Base-by-base conservation (phyloP, 2,329 filamentous ascomycete genomes). In the Onygenales sp. region DNA sequence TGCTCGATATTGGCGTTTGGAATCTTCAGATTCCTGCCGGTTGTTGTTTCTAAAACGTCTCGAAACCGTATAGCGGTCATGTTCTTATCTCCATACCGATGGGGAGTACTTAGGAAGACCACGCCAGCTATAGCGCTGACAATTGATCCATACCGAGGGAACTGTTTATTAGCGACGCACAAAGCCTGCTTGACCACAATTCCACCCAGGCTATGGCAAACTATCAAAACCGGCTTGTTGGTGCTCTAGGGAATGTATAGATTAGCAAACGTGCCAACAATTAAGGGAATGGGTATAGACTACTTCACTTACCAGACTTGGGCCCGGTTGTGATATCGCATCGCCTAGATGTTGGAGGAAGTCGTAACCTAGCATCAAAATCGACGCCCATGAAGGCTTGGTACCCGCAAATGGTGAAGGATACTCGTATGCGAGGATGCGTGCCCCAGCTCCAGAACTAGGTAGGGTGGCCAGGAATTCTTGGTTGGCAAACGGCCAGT, bases 171-270 rank as follows among this genome's bases (percentile, higher is more conserved):
- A 39, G 55, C 55, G 40, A 57, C 43, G 32, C 46, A 57, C 13
- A 57, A 55, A 52, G 55, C 55, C 40, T 57, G 55, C 48, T 57
- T 57, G 43, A 53, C 31, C 13, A 57, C 39, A 42, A 57, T 43
- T 11, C 55, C 55, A 34, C 55, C 55, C n/a, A 57, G 21, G 44
- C 55, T 55, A 27, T 57, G 55, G 49, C 55, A 55, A 2, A 57
- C 49, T 46, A 55, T 11, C 27, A 57, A 27, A 49, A 57, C 40
- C 39, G 55, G 55, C 27, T 33, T 48, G 1, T 33, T 48, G 32
- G 45, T 1, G 1, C 9, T 48, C 45, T 48, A 42, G 14, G 2
- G 49, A 32, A 52, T n/a, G 0, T 44, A 44, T 32, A 42, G 14
- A 2, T 47, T 17, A 21, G 49, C 40, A 42, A 47, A 39, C 31